A percentile compares a stretch with the other conserved stretches of the same genome.
Evolutionary conservation across 73 alveolate genomes (phyloP).

Genomic region (Symbiodinium pilosum): DNA sequence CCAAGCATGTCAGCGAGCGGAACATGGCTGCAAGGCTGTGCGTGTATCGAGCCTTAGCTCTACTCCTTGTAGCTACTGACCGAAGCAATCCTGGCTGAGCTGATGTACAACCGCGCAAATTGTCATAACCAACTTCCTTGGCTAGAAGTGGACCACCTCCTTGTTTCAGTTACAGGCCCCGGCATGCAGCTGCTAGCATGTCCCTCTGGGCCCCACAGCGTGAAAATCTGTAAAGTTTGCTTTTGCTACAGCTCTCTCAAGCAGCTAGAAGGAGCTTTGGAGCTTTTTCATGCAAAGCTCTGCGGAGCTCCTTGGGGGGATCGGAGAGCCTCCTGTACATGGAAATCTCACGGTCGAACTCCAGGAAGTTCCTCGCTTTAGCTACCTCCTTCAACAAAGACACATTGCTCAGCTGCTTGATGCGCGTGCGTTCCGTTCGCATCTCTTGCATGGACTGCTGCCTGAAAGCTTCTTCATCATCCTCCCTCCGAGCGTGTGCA

Average conservation of each 20-base stretch:
- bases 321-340: not conserved
- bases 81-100: not conserved
- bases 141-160: too few species aligned
- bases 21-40: slow-evolving; percentile 44
- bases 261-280: too few species aligned
- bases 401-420: slow-evolving; percentile 6
- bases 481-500: slow-evolving; percentile 19
- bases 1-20: slow-evolving; percentile 20
- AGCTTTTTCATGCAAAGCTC: not conserved
- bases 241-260: too few species aligned
- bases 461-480: not conserved
- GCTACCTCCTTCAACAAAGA: not conserved
- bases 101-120: too few species aligned
- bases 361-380: not conserved
- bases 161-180: too few species aligned
- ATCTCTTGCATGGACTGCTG: slow-evolving; percentile 3
- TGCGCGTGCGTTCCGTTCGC: not conserved
- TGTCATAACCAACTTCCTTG: too few species aligned
- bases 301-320: slow-evolving; percentile 19
- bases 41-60: too few species aligned
- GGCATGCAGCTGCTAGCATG: too few species aligned
- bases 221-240: too few species aligned
- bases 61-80: too few species aligned
- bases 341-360: slow-evolving; percentile 10
- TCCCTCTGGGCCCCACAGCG: too few species aligned